Evolutionary conservation across 2,329 filamentous ascomycete genomes (phyloP).

Genomic region (Cytospora piceicola): DNA sequence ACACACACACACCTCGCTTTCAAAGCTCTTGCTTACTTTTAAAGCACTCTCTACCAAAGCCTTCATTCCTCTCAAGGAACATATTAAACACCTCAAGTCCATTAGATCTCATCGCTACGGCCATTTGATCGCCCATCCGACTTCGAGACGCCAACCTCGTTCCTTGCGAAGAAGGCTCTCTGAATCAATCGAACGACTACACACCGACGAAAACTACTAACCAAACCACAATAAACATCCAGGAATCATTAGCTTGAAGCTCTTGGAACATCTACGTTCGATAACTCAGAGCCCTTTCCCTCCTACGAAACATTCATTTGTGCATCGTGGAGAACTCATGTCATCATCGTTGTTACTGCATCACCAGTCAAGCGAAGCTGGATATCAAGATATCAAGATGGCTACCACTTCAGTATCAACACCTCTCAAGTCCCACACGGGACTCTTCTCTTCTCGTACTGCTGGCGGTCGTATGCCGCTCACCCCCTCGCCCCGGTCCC

Average conservation of each 20-base stretch:
- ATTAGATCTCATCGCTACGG: conserved; percentile 55
- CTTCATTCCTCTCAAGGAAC: conserved; percentile 38
- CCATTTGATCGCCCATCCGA: conserved; percentile 53
- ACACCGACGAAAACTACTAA: conserved; percentile 47
- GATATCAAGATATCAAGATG: conserved; percentile 62
- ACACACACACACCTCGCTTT: conserved; percentile 2
- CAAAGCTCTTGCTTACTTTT: conserved; percentile 21
- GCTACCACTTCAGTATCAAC: conserved; percentile 81
- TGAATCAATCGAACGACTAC: conserved; percentile 54
- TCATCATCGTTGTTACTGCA: conserved; percentile 43
- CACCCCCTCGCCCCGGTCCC: conserved; percentile 82
- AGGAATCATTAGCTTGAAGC: conserved; percentile 64
- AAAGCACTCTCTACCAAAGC: conserved; percentile 33
- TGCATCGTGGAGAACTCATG: conserved; percentile 49
- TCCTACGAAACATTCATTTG: conserved; percentile 51
- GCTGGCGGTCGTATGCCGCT: conserved; percentile 94
- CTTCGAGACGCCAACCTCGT: conserved; percentile 42
- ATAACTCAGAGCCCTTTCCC: conserved; percentile 45
- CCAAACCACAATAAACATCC: conserved; percentile 44
- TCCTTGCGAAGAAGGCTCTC: conserved; percentile 49
- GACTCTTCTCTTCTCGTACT: conserved; percentile 88
- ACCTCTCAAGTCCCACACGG: conserved; percentile 91
- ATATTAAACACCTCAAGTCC: conserved; percentile 40
- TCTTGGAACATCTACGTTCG: conserved; percentile 58
- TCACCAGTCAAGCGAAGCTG: conserved; percentile 27